Evolutionary conservation across 768 basidiomycete genomes (phyloP).

Genomic region (Jaapia argillacea): DNA sequence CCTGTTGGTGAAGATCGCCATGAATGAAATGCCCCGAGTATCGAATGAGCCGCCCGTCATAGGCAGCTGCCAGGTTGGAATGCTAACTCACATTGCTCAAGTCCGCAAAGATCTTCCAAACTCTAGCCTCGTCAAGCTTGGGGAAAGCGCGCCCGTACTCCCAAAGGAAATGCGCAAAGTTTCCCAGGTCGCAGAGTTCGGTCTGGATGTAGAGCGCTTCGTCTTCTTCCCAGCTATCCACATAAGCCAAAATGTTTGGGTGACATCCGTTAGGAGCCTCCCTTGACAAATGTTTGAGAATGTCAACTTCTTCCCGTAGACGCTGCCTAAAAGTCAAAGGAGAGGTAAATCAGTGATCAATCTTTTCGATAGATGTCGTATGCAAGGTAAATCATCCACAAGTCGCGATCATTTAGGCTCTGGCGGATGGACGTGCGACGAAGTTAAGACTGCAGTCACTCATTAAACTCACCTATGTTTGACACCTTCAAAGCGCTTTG

Average conservation of each 20-base stretch:
- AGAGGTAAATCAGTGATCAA: too few species aligned
- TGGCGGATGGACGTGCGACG: neutral
- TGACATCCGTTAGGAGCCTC: slow-evolving; percentile 32
- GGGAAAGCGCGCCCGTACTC: slow-evolving; percentile 83
- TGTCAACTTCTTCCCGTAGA: slow-evolving; percentile 89
- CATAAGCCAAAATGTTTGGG: slow-evolving; percentile 78
- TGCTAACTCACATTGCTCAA: slow-evolving; percentile 66
- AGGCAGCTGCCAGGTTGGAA: neutral
- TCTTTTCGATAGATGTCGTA: too few species aligned
- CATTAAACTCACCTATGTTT: slow-evolving; percentile 67
- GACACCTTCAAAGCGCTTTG: slow-evolving; percentile 83
- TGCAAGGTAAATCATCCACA: too few species aligned
- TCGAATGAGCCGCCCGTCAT: too few species aligned
- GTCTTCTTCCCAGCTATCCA: slow-evolving; percentile 95
- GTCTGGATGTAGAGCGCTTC: slow-evolving; percentile 87
- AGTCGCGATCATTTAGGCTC: too few species aligned
- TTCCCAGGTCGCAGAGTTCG: slow-evolving; percentile 89
- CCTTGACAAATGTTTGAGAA: slow-evolving; percentile 66
- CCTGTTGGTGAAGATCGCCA: slow-evolving; percentile 44
- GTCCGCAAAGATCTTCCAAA: slow-evolving; percentile 95
- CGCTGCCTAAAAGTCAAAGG: slow-evolving; percentile 46
- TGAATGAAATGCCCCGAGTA: too few species aligned
- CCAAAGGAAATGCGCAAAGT: slow-evolving; percentile 83
- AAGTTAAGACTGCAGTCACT: neutral
- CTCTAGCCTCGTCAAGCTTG: slow-evolving; percentile 79